Evolutionary conservation across 2,329 filamentous ascomycete species (phyloP).

Genomic region (Colletotrichum trifolii): DNA sequence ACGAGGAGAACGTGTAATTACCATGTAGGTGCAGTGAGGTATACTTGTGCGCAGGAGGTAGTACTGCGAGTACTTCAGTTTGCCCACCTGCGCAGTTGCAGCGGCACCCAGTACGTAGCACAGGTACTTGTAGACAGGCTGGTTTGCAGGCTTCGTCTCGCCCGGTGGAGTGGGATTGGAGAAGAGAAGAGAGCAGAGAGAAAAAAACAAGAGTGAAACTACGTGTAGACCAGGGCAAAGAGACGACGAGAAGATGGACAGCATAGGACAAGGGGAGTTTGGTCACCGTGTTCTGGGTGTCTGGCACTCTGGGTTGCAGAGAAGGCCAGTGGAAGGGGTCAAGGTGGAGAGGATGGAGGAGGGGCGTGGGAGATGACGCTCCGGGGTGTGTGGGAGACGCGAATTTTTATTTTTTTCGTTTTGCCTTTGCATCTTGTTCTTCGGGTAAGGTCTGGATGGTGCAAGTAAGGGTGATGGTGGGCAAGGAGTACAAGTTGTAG

Average conservation of each 20-base stretch:
- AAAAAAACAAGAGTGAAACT: conserved; percentile 5
- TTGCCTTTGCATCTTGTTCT: conserved; percentile 33
- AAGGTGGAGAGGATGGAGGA: conserved; percentile 7
- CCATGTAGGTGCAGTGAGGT: too few relatives aligned
- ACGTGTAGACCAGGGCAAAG: conserved; percentile 22
- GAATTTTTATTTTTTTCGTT: conserved; percentile 20
- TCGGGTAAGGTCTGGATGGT: conserved; percentile 31
- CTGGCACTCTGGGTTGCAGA: neutral
- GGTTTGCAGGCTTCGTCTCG: conserved; percentile 35
- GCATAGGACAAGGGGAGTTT: neutral
- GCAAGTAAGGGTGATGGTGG: conserved; percentile 35
- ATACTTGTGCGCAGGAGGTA: too few relatives aligned
- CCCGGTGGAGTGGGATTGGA: conserved; percentile 30
- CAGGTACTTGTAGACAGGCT: conserved; percentile 1
- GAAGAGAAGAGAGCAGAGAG: conserved; percentile 10
- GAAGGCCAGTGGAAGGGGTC: conserved; percentile 17
- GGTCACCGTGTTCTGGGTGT: too few relatives aligned
- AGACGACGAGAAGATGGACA: conserved; percentile 25
- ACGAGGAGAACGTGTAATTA: too few relatives aligned
- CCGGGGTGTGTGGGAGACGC: conserved; percentile 21
- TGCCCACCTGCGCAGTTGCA: too few relatives aligned
- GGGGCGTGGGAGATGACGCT: conserved; percentile 35
- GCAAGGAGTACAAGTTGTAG: conserved; percentile 3
- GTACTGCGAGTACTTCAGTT: too few relatives aligned
- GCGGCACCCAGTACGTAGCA: too few relatives aligned